A percentile compares a stretch with the other conserved stretches of the same genome.
phyloP scores from a whole-genome alignment of 176 grass and related monocot species.

The Carex parvula region DNA sequence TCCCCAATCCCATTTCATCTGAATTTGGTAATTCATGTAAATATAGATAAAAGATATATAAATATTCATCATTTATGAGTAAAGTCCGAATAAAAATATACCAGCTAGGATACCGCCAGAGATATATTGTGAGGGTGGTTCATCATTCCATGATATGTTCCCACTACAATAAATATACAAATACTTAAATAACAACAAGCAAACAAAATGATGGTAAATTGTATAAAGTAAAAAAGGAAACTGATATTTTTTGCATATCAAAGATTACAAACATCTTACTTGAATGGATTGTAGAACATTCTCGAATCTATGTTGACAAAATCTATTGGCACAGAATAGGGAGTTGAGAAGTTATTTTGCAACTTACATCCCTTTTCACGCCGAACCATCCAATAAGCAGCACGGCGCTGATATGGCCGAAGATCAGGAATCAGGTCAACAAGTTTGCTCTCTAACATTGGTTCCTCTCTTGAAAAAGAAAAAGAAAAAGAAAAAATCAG shows the following conservation, averaged over 20 bases:
- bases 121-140: slow-evolving; percentile 50
- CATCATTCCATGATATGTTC: slow-evolving; percentile 66
- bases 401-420: slow-evolving; percentile 87
- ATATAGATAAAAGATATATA: slow-evolving; percentile 19
- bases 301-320: slow-evolving; percentile 57
- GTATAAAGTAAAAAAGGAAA: neutral
- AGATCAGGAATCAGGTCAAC: slow-evolving; percentile 70
- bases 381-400: slow-evolving; percentile 93
- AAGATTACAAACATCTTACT: slow-evolving; percentile 39
- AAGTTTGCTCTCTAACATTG: slow-evolving; percentile 55
- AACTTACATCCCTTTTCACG: slow-evolving; percentile 49
- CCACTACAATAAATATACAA: slow-evolving; percentile 45
- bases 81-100: slow-evolving; percentile 28
- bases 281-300: slow-evolving; percentile 99
- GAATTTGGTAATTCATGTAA: slow-evolving; percentile 33
- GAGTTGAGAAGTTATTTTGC: slow-evolving; percentile 38
- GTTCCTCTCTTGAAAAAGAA: slow-evolving; percentile 35
- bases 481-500: slow-evolving; percentile 27
- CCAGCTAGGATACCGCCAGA: slow-evolving; percentile 88
- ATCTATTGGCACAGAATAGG: slow-evolving; percentile 72
- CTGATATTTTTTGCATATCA: neutral
- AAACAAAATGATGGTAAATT: slow-evolving; percentile 10
- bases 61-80: slow-evolving; percentile 8
- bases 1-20: slow-evolving; percentile 99
- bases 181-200: neutral